Evolutionary conservation across 108 stramenopile genomes (phyloP).

Genomic region (Conticribra guillardii): DNA sequence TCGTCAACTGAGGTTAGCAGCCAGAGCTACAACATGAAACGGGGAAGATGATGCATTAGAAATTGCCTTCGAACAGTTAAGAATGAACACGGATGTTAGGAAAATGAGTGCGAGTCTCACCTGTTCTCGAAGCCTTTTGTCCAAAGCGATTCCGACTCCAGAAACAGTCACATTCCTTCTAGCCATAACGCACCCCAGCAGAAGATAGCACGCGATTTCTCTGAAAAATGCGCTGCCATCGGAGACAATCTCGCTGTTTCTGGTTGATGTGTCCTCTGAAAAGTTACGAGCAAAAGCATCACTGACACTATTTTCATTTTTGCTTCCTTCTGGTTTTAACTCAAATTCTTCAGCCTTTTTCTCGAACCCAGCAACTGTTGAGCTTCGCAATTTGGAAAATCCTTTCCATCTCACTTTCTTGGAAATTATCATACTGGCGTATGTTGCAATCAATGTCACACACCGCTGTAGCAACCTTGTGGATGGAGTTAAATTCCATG

Average conservation of each 20-base stretch:
- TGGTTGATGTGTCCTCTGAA: background rate
- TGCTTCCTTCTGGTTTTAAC: background rate
- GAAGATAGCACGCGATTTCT: conserved; percentile 22
- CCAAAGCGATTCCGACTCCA: conserved; percentile 14
- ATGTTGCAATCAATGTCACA: conserved; percentile 10
- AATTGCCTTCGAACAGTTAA: background rate
- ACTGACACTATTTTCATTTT: conserved; percentile 3
- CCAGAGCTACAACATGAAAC: conserved; percentile 14
- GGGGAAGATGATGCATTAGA: conserved; percentile 1
- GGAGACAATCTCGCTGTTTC: background rate
- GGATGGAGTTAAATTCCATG: conserved; percentile 26
- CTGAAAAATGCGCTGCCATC: conserved; percentile 12
- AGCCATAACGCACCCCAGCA: conserved; percentile 16
- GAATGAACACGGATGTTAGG: background rate
- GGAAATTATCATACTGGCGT: conserved; percentile 13
- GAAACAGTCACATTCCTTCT: background rate
- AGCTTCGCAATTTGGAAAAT: background rate
- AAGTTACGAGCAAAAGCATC: conserved; percentile 11
- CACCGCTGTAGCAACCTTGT: conserved; percentile 27
- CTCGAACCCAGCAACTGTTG: background rate
- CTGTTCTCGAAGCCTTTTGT: conserved; percentile 19
- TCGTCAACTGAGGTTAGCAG: conserved; percentile 22
- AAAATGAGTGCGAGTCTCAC: conserved; percentile 16
- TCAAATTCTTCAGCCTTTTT: conserved; percentile 8
- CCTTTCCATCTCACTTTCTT: conserved; percentile 37